Conservation (phyloP, 2,329 filamentous ascomycete species). For the Botrytis fabae region DNA sequence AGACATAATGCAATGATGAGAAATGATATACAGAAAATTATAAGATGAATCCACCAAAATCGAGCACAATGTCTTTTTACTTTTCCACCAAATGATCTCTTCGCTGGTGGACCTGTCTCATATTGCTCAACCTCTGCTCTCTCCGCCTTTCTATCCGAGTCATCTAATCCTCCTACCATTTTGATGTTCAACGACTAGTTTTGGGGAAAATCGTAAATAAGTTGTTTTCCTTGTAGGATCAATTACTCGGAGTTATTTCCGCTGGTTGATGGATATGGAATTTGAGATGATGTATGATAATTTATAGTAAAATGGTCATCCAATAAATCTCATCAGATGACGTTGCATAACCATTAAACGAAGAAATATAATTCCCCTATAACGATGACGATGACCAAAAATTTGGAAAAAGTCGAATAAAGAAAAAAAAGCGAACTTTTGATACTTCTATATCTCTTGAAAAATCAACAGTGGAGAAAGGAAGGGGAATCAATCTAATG, state of each 20-base stretch:
- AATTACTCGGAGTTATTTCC: not conserved
- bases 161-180: constrained; percentile 7
- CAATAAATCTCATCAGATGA: not conserved
- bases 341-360: not conserved
- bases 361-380: not conserved
- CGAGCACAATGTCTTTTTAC: constrained; percentile 40
- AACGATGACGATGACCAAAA: not conserved
- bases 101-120: constrained; percentile 10
- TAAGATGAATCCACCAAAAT: constrained; percentile 56
- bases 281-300: not conserved
- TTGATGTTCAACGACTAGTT: not conserved
- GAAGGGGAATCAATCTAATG: not conserved
- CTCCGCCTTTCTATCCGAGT: constrained; percentile 20
- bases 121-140: constrained; percentile 9
- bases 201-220: not conserved
- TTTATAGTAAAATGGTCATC: not conserved
- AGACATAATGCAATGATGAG: constrained; percentile 57
- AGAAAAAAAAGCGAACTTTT: not conserved
- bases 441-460: not conserved
- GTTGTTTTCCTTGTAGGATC: not conserved
- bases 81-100: constrained; percentile 29
- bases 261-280: not conserved
- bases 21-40: constrained; percentile 51
- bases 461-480: not conserved
- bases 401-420: not conserved